phyloP scores from a whole-genome alignment of 768 basidiomycete species.

The Mycena floridula region DNA sequence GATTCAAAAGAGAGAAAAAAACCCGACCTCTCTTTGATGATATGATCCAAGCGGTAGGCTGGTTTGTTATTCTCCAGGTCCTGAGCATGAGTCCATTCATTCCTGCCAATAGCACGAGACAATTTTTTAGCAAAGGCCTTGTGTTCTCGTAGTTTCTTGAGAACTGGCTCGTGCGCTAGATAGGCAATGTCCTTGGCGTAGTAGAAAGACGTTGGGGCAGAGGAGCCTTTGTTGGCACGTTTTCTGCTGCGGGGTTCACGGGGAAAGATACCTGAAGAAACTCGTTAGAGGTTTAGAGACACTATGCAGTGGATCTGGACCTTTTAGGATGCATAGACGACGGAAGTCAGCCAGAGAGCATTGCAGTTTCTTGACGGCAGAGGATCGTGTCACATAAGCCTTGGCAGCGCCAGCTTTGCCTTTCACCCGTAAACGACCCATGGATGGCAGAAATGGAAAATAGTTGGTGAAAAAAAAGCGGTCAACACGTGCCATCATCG shows the following conservation, averaged over 20 bases:
- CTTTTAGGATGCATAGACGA: slow-evolving; percentile 94
- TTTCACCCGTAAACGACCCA: slow-evolving; percentile 78
- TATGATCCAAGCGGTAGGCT: slow-evolving; percentile 87
- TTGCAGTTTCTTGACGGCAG: slow-evolving; percentile 92
- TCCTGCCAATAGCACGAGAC: slow-evolving; percentile 84
- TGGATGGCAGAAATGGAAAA: slow-evolving; percentile 18
- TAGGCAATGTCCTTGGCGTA: slow-evolving; percentile 98
- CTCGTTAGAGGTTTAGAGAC: background rate
- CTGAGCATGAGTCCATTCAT: slow-evolving; percentile 94
- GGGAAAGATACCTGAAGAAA: slow-evolving; percentile 81
- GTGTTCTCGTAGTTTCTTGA: slow-evolving; percentile 91
- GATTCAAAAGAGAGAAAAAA: slow-evolving; percentile 2
- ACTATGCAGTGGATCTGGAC: slow-evolving; percentile 35
- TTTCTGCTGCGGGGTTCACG: slow-evolving; percentile 91
- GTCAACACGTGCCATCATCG: no score
- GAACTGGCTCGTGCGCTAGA: slow-evolving; percentile 91
- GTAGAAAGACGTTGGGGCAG: slow-evolving; percentile 96
- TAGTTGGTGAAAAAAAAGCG: slow-evolving; percentile 1
- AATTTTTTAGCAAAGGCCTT: slow-evolving; percentile 98
- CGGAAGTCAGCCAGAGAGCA: slow-evolving; percentile 96
- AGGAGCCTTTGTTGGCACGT: slow-evolving; percentile 94
- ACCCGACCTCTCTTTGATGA: slow-evolving; percentile 89
- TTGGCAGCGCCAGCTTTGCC: slow-evolving; percentile 90
- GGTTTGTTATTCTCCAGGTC: slow-evolving; percentile 92
- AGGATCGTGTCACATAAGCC: slow-evolving; percentile 85